Evolutionary conservation across 2,329 filamentous ascomycete genomes (phyloP).

Genomic region (Metarhizium brunneum): DNA sequence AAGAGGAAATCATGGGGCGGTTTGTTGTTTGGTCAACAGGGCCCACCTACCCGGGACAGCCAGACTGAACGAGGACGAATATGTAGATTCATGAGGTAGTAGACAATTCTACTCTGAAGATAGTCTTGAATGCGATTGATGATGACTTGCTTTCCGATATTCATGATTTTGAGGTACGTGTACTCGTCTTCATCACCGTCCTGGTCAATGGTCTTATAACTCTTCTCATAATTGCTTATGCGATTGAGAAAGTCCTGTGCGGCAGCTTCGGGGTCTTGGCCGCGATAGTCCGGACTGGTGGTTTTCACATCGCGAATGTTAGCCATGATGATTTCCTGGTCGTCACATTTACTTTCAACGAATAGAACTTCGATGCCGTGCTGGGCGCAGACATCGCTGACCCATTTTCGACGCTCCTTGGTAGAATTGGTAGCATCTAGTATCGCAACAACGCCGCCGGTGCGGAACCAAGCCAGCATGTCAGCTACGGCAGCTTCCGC

Average conservation of each 20-base stretch:
- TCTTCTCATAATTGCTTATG: conserved; percentile 94
- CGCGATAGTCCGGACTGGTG: conserved; percentile 87
- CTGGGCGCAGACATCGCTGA: conserved; percentile 65
- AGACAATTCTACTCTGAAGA: conserved; percentile 89
- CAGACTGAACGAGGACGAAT: conserved; percentile 95
- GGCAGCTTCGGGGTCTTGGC: conserved; percentile 86
- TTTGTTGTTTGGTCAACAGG: background rate
- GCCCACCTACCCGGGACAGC: conserved; percentile 69
- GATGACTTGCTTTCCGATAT: conserved; percentile 91
- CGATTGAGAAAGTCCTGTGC: conserved; percentile 87
- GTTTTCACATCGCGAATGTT: conserved; percentile 98
- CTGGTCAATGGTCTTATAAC: conserved; percentile 87
- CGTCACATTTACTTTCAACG: conserved; percentile 94
- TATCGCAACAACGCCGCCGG: conserved; percentile 79
- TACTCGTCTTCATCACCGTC: conserved; percentile 69
- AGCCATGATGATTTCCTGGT: conserved; percentile 93
- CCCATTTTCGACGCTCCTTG: conserved; percentile 82
- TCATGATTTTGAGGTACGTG: conserved; percentile 95
- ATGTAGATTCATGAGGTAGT: conserved; percentile 97
- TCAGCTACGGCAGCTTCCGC: conserved; percentile 87
- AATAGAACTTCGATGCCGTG: conserved; percentile 85
- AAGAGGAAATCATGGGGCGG: background rate
- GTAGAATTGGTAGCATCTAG: conserved; percentile 96
- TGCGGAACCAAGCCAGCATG: conserved; percentile 87
- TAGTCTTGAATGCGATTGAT: conserved; percentile 98